Percentiles rank a stretch among this genome's conserved stretches.
phyloP scores from a whole-genome alignment of 352 stramenopile species.

The Phytophthora pinifolia region DNA sequence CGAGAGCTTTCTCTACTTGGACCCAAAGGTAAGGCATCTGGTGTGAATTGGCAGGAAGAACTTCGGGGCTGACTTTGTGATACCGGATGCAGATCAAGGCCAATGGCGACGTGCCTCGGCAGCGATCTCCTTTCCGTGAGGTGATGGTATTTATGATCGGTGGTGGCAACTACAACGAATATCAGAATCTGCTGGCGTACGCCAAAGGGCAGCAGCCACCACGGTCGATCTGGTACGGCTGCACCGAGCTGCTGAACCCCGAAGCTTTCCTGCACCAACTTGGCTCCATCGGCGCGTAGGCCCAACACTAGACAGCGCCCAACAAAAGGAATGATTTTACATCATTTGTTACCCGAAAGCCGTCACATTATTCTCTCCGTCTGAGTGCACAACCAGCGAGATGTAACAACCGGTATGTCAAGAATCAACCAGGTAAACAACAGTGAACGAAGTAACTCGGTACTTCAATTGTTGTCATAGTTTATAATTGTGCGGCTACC shows the following conservation, averaged over 20 bases:
- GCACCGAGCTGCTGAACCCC: slow-evolving; percentile 87
- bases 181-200: slow-evolving; percentile 86
- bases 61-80: neutral
- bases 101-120: slow-evolving; percentile 63
- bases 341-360: no score
- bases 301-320: slow-evolving; percentile 1
- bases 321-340: no score
- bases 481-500: no score
- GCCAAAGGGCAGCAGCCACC: slow-evolving; percentile 66
- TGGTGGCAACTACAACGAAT: slow-evolving; percentile 88
- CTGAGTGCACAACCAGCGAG: no score
- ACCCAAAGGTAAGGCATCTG: slow-evolving; percentile 60
- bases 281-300: slow-evolving; percentile 59
- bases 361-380: no score
- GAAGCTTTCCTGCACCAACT: slow-evolving; percentile 91
- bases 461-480: no score
- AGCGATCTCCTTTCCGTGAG: slow-evolving; percentile 78
- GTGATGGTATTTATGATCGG: slow-evolving; percentile 90
- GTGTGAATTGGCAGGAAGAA: neutral
- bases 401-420: no score
- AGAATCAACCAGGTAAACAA: no score
- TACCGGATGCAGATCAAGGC: slow-evolving; percentile 57
- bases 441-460: no score
- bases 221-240: slow-evolving; percentile 86
- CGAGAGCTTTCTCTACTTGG: slow-evolving; percentile 82